Evolutionary conservation across 2,329 filamentous ascomycete species (phyloP), one percentile per base, ranked within the genome.

Genomic region (Fusarium algeriense): DNA sequence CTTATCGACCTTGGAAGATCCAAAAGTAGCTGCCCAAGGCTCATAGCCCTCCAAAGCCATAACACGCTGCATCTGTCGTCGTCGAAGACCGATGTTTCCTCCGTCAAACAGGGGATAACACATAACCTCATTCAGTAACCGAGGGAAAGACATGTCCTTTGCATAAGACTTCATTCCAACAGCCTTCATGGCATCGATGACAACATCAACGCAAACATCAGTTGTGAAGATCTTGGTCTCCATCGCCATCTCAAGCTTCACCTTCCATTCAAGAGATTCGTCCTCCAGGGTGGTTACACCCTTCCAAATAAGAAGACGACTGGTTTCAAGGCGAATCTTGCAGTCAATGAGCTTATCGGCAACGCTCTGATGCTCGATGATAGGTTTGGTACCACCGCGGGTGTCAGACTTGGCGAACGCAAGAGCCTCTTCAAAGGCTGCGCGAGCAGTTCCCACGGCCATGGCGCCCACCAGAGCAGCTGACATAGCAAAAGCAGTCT

Each of bases 331-430:
- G 2, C 60, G 61, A 9, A 49, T 64, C 19, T 64, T 64, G 41
- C 60, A 64, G 37, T 64, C 48, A 7, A 64, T 64, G 1, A 64
- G 62, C 15, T 56, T 38, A 26, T 64, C 62, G 37, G 62, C 62
- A 3, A 64, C 62, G 4, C 62, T 64, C 49, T 64, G 60, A 9
- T 60, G 44, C 9, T 64, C 34, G 1, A 64, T 64, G 3, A 64
- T 64, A 1, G 60, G 60, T 13, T 20, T 43, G 8, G 58, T 40
- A 2, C 62, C 62, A 8, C 60, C 62, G 30, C 62, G 12, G 7
- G 26, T 12, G 6, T 64, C 62, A 5, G 46, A 46, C 15, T 49
- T 64, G 9, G 60, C 43, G 8, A 64, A 64, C 6, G 54, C 54
- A 14, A 64, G 49, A 1, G 48, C 62, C 44, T 45, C 37, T 1